Conservation (phyloP, 345 rosid genomes). For the Trapa bicornis region DNA sequence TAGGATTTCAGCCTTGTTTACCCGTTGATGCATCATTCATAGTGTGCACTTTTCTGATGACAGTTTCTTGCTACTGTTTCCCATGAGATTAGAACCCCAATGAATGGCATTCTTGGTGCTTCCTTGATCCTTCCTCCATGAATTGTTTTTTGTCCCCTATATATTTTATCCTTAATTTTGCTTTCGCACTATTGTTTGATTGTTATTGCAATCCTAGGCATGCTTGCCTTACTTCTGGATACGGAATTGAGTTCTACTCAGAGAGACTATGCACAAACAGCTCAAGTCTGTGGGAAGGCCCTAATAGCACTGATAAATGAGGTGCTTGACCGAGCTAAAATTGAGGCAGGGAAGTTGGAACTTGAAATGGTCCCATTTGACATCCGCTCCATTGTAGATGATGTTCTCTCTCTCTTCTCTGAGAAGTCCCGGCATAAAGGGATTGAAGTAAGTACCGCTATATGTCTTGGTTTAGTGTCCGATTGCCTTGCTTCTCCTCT, state of each 20-base stretch:
- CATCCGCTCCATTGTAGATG: slow-evolving; percentile 76
- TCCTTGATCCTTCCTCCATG: slow-evolving; percentile 4
- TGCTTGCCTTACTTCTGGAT: slow-evolving; percentile 87
- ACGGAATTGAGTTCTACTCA: slow-evolving; percentile 87
- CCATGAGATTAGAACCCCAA: slow-evolving; percentile 96
- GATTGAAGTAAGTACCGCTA: slow-evolving; percentile 48
- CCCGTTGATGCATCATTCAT: not conserved
- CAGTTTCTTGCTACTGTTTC: slow-evolving; percentile 98
- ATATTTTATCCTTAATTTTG: not conserved
- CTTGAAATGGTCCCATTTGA: slow-evolving; percentile 75
- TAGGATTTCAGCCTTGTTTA: not conserved
- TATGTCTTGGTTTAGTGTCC: not conserved
- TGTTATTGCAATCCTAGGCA: slow-evolving; percentile 31
- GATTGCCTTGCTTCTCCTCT: not conserved
- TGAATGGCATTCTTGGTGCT: slow-evolving; percentile 97
- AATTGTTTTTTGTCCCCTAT: not conserved
- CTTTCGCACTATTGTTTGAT: not conserved
- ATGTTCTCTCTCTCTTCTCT: slow-evolving; percentile 88
- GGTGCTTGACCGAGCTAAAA: slow-evolving; percentile 96
- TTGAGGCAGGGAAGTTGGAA: slow-evolving; percentile 91
- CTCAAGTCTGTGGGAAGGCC: slow-evolving; percentile 92
- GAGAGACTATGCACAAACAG: slow-evolving; percentile 90
- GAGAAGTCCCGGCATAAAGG: slow-evolving; percentile 88
- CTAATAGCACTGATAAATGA: slow-evolving; percentile 83
- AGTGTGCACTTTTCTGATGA: not conserved